Evolutionary conservation across 169 alveolate species (phyloP).

Genomic region (Theileria luwenshuni): DNA sequence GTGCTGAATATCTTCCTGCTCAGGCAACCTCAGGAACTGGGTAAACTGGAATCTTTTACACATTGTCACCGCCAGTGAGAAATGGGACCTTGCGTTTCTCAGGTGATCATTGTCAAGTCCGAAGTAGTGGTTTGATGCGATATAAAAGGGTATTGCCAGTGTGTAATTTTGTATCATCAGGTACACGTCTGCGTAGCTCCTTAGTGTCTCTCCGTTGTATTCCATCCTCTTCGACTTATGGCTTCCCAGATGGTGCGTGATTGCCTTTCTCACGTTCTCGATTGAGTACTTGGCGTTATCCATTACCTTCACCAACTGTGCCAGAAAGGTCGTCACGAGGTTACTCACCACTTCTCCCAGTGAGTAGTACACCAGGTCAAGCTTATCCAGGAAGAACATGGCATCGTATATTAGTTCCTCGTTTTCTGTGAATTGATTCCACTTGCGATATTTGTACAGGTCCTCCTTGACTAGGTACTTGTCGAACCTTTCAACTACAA

Average conservation of each 20-base stretch:
- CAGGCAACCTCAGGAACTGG: too few species aligned
- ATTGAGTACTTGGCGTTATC: background rate
- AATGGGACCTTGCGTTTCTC: background rate
- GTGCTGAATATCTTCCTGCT: too few species aligned
- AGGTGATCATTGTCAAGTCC: background rate
- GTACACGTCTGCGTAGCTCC: background rate
- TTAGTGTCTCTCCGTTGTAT: background rate
- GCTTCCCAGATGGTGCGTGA: background rate
- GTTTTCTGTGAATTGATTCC: background rate
- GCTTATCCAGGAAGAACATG: background rate
- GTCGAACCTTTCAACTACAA: background rate
- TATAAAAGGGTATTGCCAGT: background rate
- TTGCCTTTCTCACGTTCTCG: background rate
- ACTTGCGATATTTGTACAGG: background rate
- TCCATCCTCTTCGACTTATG: background rate
- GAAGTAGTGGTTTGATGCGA: background rate
- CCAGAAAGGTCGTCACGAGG: background rate
- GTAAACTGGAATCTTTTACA: too few species aligned
- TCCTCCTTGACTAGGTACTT: slow-evolving; percentile 3
- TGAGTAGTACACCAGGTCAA: background rate
- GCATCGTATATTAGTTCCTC: background rate
- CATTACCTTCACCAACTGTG: background rate
- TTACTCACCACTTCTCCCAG: background rate
- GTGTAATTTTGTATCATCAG: background rate
- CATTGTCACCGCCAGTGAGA: background rate